These are phyloP conservation scores for Lagenidium giganteum DNA, from an alignment of 352 stramenopile species.

Conservation along the genomic window DNA sequence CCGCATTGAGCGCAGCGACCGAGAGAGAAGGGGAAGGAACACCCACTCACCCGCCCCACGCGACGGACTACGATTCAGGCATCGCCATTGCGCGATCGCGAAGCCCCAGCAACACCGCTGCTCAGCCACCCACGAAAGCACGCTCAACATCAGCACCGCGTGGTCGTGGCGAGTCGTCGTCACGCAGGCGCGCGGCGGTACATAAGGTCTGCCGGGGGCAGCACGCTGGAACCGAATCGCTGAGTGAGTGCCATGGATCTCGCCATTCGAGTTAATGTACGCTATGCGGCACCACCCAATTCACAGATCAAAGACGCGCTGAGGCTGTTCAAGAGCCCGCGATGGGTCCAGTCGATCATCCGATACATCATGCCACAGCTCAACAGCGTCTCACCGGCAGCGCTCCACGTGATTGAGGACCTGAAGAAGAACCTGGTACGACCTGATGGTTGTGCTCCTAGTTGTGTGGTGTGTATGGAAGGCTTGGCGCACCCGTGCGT, in stretches of 20 bases:
- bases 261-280: conserved; percentile 85
- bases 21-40: too few relatives aligned
- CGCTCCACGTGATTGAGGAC: conserved; percentile 49
- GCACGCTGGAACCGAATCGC: too few relatives aligned
- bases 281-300: conserved; percentile 77
- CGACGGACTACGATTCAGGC: too few relatives aligned
- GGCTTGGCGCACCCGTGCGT: conserved; percentile 42
- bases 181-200: too few relatives aligned
- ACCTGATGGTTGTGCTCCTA: conserved; percentile 9
- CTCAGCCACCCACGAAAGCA: too few relatives aligned
- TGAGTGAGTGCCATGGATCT: conserved; percentile 75
- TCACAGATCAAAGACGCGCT: conserved; percentile 87
- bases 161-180: too few relatives aligned
- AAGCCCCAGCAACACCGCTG: too few relatives aligned
- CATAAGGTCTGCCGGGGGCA: too few relatives aligned
- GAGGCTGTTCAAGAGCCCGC: conserved; percentile 83
- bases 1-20: too few relatives aligned
- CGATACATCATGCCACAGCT: conserved; percentile 88
- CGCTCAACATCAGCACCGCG: too few relatives aligned
- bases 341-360: conserved; percentile 89
- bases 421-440: conserved; percentile 39
- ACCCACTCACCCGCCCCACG: too few relatives aligned
- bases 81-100: too few relatives aligned
- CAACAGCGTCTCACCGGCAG: conserved; percentile 71
- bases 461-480: conserved; percentile 86